Percentiles rank a stretch among this genome's conserved stretches.
Conservation (phyloP, 176 grass and related monocot species). For the Miscanthus lutarioriparius region DNA sequence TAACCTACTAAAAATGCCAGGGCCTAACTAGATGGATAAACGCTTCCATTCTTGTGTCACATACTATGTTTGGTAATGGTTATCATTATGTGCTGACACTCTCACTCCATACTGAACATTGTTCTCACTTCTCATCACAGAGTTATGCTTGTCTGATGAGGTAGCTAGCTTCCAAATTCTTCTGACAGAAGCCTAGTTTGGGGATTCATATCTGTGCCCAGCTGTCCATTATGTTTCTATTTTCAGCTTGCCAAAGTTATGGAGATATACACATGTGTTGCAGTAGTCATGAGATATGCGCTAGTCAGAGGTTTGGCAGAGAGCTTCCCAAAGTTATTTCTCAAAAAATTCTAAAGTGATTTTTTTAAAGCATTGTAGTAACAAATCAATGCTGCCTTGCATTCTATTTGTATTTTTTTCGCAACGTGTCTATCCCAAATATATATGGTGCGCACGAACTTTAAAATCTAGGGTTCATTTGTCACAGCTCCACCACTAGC, state of each 20-base stretch:
- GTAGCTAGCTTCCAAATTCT: slow-evolving; percentile 1
- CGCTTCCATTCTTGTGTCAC: slow-evolving; percentile 26
- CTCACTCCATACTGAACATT: neutral
- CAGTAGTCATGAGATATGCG: neutral
- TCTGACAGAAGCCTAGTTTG: neutral
- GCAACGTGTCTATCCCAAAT: no score
- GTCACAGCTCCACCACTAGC: no score
- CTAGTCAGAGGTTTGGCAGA: neutral
- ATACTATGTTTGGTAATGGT: slow-evolving; percentile 26
- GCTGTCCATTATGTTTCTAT: slow-evolving; percentile 15
- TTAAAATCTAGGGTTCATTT: no score
- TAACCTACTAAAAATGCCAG: slow-evolving; percentile 5
- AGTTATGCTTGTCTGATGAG: neutral
- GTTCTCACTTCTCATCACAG: neutral
- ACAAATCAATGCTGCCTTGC: neutral
- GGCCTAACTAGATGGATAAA: slow-evolving; percentile 21
- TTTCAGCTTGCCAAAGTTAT: neutral
- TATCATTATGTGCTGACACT: slow-evolving; percentile 18
- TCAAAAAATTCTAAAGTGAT: neutral
- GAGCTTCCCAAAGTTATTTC: neutral
- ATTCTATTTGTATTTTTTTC: no score
- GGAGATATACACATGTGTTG: slow-evolving; percentile 6
- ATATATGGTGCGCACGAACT: no score
- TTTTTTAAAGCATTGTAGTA: no score
- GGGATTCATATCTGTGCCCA: neutral